Evolutionary conservation across 2,329 filamentous ascomycete species (phyloP).

Genomic region (Beauveria caledonica): DNA sequence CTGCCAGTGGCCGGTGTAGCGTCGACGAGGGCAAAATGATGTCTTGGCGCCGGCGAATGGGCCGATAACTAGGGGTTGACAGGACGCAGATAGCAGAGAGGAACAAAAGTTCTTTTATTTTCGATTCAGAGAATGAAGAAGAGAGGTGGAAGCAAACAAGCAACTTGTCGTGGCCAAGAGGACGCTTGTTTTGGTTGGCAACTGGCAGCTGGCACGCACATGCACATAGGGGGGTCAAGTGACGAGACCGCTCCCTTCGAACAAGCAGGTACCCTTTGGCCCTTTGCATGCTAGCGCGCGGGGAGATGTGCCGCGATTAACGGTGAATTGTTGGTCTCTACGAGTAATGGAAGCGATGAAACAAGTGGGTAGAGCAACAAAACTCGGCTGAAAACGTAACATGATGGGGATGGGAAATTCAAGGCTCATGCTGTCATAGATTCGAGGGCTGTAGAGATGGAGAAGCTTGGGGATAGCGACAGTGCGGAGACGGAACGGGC

Average conservation of each 20-base stretch:
- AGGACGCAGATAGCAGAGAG: neutral
- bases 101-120: neutral
- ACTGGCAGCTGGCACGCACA: neutral
- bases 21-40: conserved; percentile 2
- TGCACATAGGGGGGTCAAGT: neutral
- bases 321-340: neutral
- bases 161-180: neutral
- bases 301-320: neutral
- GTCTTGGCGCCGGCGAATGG: neutral
- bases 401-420: neutral
- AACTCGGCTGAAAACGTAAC: neutral
- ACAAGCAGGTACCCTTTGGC: neutral
- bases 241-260: neutral
- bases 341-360: conserved; percentile 2
- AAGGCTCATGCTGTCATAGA: neutral
- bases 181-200: neutral
- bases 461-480: too few relatives aligned
- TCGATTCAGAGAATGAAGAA: neutral
- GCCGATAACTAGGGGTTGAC: conserved; percentile 1
- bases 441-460: neutral
- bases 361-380: too few relatives aligned
- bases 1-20: conserved; percentile 3
- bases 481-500: neutral
- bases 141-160: neutral
- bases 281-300: conserved; percentile 2